Conservation (phyloP, 345 rosid genomes). For the Leavenworthia alabamica region DNA sequence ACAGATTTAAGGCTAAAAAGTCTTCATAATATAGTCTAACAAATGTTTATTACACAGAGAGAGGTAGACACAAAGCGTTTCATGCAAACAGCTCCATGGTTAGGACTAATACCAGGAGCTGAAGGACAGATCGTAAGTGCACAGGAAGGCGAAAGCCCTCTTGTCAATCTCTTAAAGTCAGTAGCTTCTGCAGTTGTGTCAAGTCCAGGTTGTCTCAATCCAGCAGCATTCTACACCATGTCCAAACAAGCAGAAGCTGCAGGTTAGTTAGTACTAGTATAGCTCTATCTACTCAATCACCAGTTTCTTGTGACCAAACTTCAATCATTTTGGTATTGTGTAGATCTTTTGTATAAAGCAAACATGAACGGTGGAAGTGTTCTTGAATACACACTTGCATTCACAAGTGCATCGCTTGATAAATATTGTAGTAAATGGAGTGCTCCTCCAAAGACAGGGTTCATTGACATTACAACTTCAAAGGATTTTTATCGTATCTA, state of each 20-base stretch:
- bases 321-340: conserved; percentile 19
- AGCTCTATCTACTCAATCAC: background rate
- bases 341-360: conserved; percentile 95
- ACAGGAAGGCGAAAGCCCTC: conserved; percentile 82
- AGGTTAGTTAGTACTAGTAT: conserved; percentile 50
- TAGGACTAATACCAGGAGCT: conserved; percentile 71
- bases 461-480: conserved; percentile 90
- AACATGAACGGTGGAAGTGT: conserved; percentile 85
- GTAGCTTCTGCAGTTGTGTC: conserved; percentile 71
- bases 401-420: conserved; percentile 90
- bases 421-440: conserved; percentile 96
- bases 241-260: conserved; percentile 99
- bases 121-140: conserved; percentile 85
- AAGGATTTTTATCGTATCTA: conserved; percentile 90
- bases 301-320: background rate
- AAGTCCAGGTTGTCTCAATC: conserved; percentile 65
- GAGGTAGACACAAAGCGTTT: conserved; percentile 76
- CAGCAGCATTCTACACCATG: conserved; percentile 82
- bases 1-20: too few relatives aligned
- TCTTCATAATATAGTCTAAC: too few relatives aligned
- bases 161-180: conserved; percentile 81
- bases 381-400: conserved; percentile 95
- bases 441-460: conserved; percentile 93
- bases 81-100: conserved; percentile 97
- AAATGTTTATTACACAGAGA: conserved; percentile 42